Percentiles rank a stretch among this genome's conserved stretches.
Conservation (phyloP, 208 protist genomes). For the Acanthamoeba culbertsoni region DNA sequence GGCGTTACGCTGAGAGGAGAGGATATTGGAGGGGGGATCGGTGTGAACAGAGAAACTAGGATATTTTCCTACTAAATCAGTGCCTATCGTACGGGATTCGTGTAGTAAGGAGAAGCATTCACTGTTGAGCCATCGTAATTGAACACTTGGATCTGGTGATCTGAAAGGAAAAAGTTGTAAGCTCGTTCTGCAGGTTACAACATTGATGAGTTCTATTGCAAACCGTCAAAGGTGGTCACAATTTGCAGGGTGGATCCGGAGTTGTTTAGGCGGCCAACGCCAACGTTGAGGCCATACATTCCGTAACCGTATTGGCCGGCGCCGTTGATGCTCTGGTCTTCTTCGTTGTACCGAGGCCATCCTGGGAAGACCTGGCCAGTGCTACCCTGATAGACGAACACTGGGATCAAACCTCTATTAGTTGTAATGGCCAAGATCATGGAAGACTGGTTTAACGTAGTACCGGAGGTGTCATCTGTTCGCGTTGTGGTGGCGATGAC, state of each 20-base stretch:
- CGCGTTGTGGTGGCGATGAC: background rate
- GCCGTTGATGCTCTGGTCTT: background rate
- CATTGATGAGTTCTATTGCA: background rate
- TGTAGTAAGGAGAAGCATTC: background rate
- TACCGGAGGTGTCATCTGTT: background rate
- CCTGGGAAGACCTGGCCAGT: background rate
- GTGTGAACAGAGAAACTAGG: no score
- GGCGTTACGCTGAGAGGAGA: background rate
- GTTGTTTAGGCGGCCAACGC: background rate
- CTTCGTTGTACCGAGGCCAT: background rate
- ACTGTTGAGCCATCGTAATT: background rate
- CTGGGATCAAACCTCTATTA: background rate
- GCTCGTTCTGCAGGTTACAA: no score
- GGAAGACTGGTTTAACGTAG: background rate
- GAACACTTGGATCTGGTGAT: conserved; percentile 1
- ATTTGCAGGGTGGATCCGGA: background rate
- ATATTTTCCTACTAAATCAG: background rate
- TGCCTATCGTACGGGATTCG: background rate
- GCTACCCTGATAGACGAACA: background rate
- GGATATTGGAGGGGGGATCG: no score
- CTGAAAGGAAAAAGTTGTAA: background rate
- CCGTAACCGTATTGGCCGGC: background rate
- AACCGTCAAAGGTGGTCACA: background rate
- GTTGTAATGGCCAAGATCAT: background rate
- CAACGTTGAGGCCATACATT: background rate